Conservation (phyloP, 345 rosid genomes). For the Ceriops decandra region DNA sequence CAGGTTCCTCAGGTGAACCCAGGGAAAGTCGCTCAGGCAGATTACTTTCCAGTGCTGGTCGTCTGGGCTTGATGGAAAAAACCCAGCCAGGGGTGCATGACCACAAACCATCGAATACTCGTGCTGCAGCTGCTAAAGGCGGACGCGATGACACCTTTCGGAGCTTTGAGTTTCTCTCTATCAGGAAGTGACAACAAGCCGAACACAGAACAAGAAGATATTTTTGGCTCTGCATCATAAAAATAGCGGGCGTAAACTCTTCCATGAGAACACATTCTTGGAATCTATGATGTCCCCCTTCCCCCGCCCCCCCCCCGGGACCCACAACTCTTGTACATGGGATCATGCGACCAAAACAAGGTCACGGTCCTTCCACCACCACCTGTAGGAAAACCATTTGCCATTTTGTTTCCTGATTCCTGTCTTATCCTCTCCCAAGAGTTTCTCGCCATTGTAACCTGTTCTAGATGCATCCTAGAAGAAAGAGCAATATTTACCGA, state of each 20-base stretch:
- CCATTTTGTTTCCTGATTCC: not conserved
- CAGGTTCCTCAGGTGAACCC: conserved; percentile 33
- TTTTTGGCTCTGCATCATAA: not conserved
- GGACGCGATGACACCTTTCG: conserved; percentile 60
- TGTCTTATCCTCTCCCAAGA: not conserved
- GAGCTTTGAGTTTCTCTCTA: conserved; percentile 75
- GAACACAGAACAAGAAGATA: not conserved
- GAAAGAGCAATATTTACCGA: not conserved
- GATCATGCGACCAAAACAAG: not conserved
- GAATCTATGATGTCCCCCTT: not conserved
- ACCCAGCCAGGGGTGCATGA: conserved; percentile 35
- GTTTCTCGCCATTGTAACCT: conserved; percentile 12
- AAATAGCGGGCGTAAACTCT: not conserved
- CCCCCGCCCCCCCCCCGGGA: not conserved
- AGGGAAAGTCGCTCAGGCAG: conserved; percentile 22
- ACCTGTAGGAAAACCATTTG: not conserved
- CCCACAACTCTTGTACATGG: conserved; percentile 11
- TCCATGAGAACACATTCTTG: not conserved
- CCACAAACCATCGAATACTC: conserved; percentile 54
- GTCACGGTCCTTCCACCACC: not conserved
- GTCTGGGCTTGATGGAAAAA: conserved; percentile 25
- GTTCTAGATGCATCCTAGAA: not conserved
- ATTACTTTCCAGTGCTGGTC: conserved; percentile 20
- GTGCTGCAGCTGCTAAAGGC: conserved; percentile 49
- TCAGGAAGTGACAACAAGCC: conserved; percentile 24